These are phyloP conservation scores for Wilcoxina mikolae DNA, from an alignment of 495 filamentous ascomycete species.

Conservation along the genomic window DNA sequence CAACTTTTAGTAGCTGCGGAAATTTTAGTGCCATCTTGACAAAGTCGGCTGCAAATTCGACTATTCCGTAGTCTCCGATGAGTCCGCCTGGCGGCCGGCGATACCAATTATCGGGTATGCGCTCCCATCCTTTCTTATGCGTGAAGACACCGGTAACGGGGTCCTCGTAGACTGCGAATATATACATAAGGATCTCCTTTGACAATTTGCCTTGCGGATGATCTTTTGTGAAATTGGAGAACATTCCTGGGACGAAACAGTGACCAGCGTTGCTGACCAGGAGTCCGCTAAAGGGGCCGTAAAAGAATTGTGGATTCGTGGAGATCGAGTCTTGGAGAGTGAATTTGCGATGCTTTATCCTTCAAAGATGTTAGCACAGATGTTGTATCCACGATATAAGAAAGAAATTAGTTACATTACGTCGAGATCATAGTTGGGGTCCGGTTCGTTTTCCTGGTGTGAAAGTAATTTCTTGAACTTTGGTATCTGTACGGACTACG, in stretches of 20 bases:
- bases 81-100: conserved; percentile 28
- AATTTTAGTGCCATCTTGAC: conserved; percentile 31
- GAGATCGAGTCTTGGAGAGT: conserved; percentile 35
- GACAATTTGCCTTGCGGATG: conserved; percentile 33
- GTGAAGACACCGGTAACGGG: conserved; percentile 26
- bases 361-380: background rate
- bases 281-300: conserved; percentile 37
- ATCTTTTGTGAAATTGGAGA: conserved; percentile 36
- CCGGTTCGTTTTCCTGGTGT: background rate
- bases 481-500: background rate
- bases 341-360: background rate
- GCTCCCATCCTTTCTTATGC: conserved; percentile 37
- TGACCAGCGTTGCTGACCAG: conserved; percentile 37
- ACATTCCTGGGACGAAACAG: conserved; percentile 34
- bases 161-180: conserved; percentile 34
- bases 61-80: conserved; percentile 28
- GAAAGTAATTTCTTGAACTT: conserved; percentile 5
- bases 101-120: conserved; percentile 49
- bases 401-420: background rate
- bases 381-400: background rate
- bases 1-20: conserved; percentile 34
- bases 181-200: conserved; percentile 34
- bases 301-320: conserved; percentile 42
- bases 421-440: conserved; percentile 1
- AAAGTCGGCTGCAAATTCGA: conserved; percentile 33